A percentile compares a stretch with the other conserved stretches of the same genome.
Evolutionary conservation across 1,284 basidiomycete genomes (phyloP).

Genomic region (Trichosporon faecale): DNA sequence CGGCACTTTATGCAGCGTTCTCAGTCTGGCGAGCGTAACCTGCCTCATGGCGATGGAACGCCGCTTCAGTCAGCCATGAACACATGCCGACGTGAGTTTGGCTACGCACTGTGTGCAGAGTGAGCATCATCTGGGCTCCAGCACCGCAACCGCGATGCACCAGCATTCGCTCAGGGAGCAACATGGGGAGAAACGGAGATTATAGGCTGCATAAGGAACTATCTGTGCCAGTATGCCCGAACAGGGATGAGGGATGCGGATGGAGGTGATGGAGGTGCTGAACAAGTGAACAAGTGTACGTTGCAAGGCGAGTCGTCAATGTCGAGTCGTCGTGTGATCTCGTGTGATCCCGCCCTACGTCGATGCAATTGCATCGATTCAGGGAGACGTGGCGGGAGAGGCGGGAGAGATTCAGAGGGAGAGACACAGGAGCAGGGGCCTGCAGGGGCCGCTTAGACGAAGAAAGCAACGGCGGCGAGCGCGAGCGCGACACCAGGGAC

Average conservation of each 20-base stretch:
- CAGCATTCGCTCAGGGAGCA: no score
- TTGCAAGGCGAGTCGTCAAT: no score
- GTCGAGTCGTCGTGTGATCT: not conserved
- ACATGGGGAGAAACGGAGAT: not conserved
- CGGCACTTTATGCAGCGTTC: no score
- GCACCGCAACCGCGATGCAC: no score
- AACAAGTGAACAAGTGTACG: not conserved
- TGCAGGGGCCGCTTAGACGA: not conserved
- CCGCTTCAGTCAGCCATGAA: no score
- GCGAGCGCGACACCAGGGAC: not conserved
- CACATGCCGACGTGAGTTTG: no score
- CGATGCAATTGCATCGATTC: no score
- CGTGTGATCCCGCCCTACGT: not conserved
- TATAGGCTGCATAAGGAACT: conserved; percentile 5
- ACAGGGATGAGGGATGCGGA: not conserved
- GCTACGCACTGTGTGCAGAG: no score
- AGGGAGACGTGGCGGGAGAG: not conserved
- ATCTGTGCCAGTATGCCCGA: not conserved
- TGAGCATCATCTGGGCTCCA: no score
- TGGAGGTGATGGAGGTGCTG: not conserved
- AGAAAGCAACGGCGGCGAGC: not conserved
- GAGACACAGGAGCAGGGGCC: no score
- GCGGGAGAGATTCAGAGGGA: not conserved
- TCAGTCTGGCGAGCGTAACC: no score
- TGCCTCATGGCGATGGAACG: no score